These are phyloP conservation scores for Forsythia viridissima DNA, from an alignment of 257 asterid genomes.

Conservation along the genomic window DNA sequence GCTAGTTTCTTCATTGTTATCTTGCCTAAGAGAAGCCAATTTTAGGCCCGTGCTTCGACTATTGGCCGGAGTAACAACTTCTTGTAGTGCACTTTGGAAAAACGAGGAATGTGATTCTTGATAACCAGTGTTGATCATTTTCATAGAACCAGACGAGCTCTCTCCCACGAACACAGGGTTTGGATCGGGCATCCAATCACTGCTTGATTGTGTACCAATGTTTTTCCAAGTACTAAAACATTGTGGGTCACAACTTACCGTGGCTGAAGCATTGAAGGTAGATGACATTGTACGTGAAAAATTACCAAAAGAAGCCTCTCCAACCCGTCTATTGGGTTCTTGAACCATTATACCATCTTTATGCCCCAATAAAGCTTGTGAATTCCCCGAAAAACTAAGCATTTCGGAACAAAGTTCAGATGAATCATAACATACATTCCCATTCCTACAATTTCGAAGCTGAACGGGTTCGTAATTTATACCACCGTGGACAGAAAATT, in stretches of 20 bases:
- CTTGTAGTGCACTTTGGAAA: slow-evolving; percentile 42
- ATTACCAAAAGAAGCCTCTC: slow-evolving; percentile 9
- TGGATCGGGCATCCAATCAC: slow-evolving; percentile 26
- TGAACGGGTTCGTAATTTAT: slow-evolving; percentile 31
- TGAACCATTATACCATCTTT: slow-evolving; percentile 26
- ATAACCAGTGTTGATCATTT: slow-evolving; percentile 23
- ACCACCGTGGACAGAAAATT: slow-evolving; percentile 13
- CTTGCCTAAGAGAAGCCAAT: slow-evolving; percentile 30
- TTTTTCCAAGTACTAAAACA: slow-evolving; percentile 43
- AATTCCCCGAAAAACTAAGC: slow-evolving; percentile 28
- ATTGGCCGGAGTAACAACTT: slow-evolving; percentile 36
- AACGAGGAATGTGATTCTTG: slow-evolving; percentile 32
- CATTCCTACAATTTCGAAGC: slow-evolving; percentile 29
- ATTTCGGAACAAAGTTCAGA: slow-evolving; percentile 39
- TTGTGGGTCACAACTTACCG: slow-evolving; percentile 25
- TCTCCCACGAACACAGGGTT: slow-evolving; percentile 36
- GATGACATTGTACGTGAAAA: slow-evolving; percentile 13
- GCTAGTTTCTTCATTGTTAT: slow-evolving; percentile 21
- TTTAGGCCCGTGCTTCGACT: slow-evolving; percentile 27
- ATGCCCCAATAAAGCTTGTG: slow-evolving; percentile 18
- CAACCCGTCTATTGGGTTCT: slow-evolving; percentile 22
- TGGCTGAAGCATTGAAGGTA: slow-evolving; percentile 3
- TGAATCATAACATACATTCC: slow-evolving; percentile 37
- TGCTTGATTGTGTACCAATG: slow-evolving; percentile 27
- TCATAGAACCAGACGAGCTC: slow-evolving; percentile 28